Conservation (phyloP, 352 stramenopile genomes). For the Pythium oligandrum region DNA sequence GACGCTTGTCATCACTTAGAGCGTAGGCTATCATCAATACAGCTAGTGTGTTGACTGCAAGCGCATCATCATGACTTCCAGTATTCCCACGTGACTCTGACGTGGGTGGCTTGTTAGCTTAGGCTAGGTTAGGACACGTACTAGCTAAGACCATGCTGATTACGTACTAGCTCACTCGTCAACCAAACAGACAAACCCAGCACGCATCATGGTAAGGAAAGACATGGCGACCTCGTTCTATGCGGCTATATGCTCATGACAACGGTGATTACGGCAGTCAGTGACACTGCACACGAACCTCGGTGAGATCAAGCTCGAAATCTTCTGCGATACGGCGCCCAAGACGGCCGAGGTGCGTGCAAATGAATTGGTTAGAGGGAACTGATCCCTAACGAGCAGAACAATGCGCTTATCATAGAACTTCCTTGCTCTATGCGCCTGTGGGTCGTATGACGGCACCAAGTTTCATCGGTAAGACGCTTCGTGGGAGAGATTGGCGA, state of each 20-base stretch:
- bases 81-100: too few relatives aligned
- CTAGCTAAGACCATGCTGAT: too few relatives aligned
- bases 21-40: background rate
- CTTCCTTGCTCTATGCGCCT: slow-evolving; percentile 94
- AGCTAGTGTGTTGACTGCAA: too few relatives aligned
- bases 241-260: background rate
- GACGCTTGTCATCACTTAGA: slow-evolving; percentile 59
- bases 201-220: too few relatives aligned
- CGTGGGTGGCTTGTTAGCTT: too few relatives aligned
- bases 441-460: slow-evolving; percentile 87
- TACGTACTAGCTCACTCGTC: too few relatives aligned
- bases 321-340: slow-evolving; percentile 94
- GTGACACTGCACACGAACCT: slow-evolving; percentile 94
- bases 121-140: too few relatives aligned
- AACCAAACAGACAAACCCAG: too few relatives aligned
- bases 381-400: too few relatives aligned
- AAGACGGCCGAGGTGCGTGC: slow-evolving; percentile 66
- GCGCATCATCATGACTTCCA: too few relatives aligned
- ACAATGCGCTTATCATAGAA: slow-evolving; percentile 57
- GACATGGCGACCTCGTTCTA: background rate
- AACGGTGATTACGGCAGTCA: slow-evolving; percentile 33
- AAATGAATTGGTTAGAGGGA: background rate
- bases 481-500: background rate
- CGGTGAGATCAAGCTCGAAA: slow-evolving; percentile 96
- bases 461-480: slow-evolving; percentile 80